Evolutionary conservation across 2,329 filamentous ascomycete genomes (phyloP).

Genomic region (Penicillium decumbens): DNA sequence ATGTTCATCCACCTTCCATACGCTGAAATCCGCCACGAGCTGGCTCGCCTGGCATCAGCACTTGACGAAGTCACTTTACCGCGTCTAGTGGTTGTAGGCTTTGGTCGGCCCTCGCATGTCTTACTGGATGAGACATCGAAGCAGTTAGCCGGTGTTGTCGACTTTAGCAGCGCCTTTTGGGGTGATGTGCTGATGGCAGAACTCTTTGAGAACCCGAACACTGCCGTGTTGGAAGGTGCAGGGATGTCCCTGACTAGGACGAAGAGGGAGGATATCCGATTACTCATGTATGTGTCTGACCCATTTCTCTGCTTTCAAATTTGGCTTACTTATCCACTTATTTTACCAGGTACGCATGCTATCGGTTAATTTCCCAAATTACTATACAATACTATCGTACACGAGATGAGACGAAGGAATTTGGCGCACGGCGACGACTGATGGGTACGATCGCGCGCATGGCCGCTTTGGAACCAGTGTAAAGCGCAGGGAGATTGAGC

Average conservation of each 20-base stretch:
- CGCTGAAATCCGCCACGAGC: conserved; percentile 49
- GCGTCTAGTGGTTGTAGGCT: conserved; percentile 49
- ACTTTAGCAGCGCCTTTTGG: conserved; percentile 53
- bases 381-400: conserved; percentile 40
- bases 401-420: conserved; percentile 34
- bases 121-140: conserved; percentile 49
- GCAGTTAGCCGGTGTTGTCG: conserved; percentile 49
- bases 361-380: conserved; percentile 35
- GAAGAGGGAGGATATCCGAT: conserved; percentile 27
- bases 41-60: conserved; percentile 41
- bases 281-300: conserved; percentile 32
- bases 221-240: conserved; percentile 37
- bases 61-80: conserved; percentile 51
- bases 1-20: conserved; percentile 56
- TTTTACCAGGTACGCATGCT: conserved; percentile 36
- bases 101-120: conserved; percentile 49
- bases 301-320: too few relatives aligned
- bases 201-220: conserved; percentile 41
- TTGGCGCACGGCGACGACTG: conserved; percentile 35
- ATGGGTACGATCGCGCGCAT: conserved; percentile 31
- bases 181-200: conserved; percentile 54
- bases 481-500: conserved; percentile 1
- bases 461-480: conserved; percentile 17
- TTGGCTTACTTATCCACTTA: neutral
- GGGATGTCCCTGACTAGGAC: conserved; percentile 24